These are phyloP conservation scores for Petunia hybrid DNA, from an alignment of 305 asterid species.

Conservation along the genomic window DNA sequence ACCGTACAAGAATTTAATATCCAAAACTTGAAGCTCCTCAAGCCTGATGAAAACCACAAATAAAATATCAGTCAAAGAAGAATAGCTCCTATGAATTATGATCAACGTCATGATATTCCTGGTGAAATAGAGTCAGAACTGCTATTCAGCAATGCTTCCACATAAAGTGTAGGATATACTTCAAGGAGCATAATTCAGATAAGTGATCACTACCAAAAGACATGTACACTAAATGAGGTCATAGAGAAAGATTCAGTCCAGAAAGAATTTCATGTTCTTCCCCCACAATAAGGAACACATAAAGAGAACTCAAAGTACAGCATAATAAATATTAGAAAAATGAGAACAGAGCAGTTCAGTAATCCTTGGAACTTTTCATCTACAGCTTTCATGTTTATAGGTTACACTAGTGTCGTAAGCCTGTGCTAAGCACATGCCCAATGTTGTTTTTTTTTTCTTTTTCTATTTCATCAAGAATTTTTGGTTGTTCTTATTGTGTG, in stretches of 20 bases:
- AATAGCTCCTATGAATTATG: constrained; percentile 17
- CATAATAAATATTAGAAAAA: neutral
- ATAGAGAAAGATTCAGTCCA: constrained; percentile 6
- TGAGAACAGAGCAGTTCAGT: neutral
- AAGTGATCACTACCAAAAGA: constrained; percentile 12
- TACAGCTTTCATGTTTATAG: constrained; percentile 19
- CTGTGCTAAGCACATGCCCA: too few relatives aligned
- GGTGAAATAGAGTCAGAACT: constrained; percentile 24
- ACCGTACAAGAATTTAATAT: constrained; percentile 89
- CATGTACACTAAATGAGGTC: constrained; percentile 17
- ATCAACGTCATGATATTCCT: constrained; percentile 19
- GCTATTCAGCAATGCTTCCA: neutral
- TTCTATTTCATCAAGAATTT: too few relatives aligned
- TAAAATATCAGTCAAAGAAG: constrained; percentile 21
- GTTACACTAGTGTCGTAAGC: neutral
- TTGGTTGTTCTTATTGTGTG: too few relatives aligned
- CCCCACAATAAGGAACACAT: neutral
- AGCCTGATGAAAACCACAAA: constrained; percentile 60
- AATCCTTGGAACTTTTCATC: constrained; percentile 22
- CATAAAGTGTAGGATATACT: constrained; percentile 18
- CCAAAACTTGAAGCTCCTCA: constrained; percentile 96
- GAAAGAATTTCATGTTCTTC: constrained; percentile 6
- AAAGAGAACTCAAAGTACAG: neutral
- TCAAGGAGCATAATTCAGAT: constrained; percentile 24
- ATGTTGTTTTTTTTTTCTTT: too few relatives aligned